Evolutionary conservation across 2,329 filamentous ascomycete genomes (phyloP).

Genomic region (Paraphaeosphaeria sporulosa): DNA sequence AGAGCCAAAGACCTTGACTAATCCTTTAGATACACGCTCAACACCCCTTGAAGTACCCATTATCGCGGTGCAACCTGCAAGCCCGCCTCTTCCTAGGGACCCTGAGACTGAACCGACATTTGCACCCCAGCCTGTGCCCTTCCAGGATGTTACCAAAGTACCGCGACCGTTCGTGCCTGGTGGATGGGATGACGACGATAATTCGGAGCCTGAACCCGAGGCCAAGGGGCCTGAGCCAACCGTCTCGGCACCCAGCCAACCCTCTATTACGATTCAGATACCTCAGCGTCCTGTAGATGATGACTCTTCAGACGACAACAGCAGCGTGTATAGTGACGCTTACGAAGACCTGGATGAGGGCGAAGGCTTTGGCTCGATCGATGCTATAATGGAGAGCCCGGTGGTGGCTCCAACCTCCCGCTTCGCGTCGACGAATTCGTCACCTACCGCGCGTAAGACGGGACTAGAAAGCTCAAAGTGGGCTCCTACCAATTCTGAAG

Average conservation of each 20-base stretch:
- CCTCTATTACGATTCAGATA: conserved; percentile 10
- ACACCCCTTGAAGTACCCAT: conserved; percentile 34
- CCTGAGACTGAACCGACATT: background rate
- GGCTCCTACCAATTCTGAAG: conserved; percentile 27
- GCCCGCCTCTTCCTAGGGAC: conserved; percentile 37
- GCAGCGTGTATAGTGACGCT: conserved; percentile 76
- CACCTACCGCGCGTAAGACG: conserved; percentile 10
- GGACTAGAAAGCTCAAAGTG: conserved; percentile 35
- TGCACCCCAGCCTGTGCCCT: background rate
- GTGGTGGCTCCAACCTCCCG: conserved; percentile 39
- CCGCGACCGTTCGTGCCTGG: conserved; percentile 39
- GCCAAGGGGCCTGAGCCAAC: background rate
- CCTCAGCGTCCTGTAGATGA: conserved; percentile 21
- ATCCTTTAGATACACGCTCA: conserved; percentile 23
- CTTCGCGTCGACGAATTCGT: background rate
- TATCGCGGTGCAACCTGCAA: conserved; percentile 47
- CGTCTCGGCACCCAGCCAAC: background rate
- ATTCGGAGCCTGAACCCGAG: conserved; percentile 17
- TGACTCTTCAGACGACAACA: conserved; percentile 46
- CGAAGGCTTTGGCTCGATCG: conserved; percentile 75
- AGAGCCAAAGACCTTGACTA: conserved; percentile 41
- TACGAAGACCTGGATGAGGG: conserved; percentile 74
- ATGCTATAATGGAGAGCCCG: conserved; percentile 74
- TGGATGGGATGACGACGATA: conserved; percentile 44
- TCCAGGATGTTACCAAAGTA: conserved; percentile 22